A percentile compares a stretch with the other conserved stretches of the same genome.
Evolutionary conservation across 176 grass and related monocot genomes (phyloP).

Genomic region (Triticum aestivum): DNA sequence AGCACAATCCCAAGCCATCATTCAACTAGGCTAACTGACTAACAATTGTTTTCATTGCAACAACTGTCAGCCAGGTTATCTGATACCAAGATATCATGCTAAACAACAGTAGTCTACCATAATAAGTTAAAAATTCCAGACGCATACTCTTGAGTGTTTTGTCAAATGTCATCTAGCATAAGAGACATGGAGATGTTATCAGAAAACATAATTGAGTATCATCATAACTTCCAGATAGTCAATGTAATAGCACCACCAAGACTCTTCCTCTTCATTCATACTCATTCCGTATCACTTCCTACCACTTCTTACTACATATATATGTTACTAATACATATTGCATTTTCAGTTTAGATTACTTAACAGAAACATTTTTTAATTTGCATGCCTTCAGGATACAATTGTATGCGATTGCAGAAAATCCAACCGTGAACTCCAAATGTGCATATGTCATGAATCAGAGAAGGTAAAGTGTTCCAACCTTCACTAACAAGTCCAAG

Average conservation of each 20-base stretch:
- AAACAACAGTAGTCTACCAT: neutral
- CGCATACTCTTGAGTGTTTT: neutral
- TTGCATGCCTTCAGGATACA: neutral
- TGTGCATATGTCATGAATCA: neutral
- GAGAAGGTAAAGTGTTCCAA: constrained; percentile 24
- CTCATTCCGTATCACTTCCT: neutral
- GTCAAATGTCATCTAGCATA: neutral
- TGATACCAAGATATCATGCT: neutral
- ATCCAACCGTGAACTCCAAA: constrained; percentile 2
- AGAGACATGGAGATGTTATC: neutral
- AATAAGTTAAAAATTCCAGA: neutral
- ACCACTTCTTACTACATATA: too few relatives aligned
- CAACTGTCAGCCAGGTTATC: neutral
- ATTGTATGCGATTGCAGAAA: neutral
- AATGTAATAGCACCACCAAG: neutral
- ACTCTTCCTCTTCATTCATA: neutral
- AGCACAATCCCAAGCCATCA: neutral
- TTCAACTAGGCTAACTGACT: neutral
- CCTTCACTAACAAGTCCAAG: constrained; percentile 39
- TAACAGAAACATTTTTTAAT: neutral
- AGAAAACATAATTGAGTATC: neutral
- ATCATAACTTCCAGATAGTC: neutral
- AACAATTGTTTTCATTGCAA: neutral
- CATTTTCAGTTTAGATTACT: neutral
- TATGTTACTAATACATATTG: neutral